Base-by-base conservation (phyloP, 768 basidiomycete genomes). In the Leucocoprinus sp. region DNA sequence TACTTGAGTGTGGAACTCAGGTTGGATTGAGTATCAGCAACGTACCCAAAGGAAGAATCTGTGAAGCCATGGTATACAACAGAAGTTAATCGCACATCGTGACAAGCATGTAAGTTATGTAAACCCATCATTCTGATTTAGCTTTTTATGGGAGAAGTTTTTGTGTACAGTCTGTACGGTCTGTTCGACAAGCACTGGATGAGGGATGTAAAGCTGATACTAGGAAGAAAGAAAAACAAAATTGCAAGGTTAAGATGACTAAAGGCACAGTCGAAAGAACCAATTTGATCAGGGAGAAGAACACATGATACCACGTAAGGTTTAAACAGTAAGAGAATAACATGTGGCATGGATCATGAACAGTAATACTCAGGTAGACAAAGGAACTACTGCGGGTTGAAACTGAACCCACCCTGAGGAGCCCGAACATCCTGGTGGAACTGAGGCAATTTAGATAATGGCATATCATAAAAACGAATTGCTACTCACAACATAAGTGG, bases 331-430 rank as follows among this genome's bases (percentile, higher is more conserved):
- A n/a, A n/a, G n/a, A n/a, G 37, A 12, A 45, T 33, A 41, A 44
- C 33, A 45, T 7, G 49, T 31, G 38, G 42, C 45, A 36, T 23
- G 37, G 26, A 49, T 38, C 43, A 36, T 36, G 29, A 28, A 43
- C 41, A 28, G 27, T 23, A 42, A 40, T 47, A 37, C 29, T 17
- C 15, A 35, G 9, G 22, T 34, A 17, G 27, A 7, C 17, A 37
- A 19, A 29, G 21, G 22, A 34, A 45, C 37, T 47, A 70, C 68
- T 72, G 72, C 63, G 81, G 78, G 52, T 85, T 91, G 60, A 98
- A 98, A 61, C 79, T 90, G 78, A 98, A 98, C 11, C 95, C 95
- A 51, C 95, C 93, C 61, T 91, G 87, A 50, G 95, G 93, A 29
- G 85, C 90, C 54, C 75, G 78, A 57, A 90, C 78, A 64, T 87